These are phyloP conservation scores for Monilinia laxa DNA, from an alignment of 2,329 filamentous ascomycete species.

Conservation along the genomic window DNA sequence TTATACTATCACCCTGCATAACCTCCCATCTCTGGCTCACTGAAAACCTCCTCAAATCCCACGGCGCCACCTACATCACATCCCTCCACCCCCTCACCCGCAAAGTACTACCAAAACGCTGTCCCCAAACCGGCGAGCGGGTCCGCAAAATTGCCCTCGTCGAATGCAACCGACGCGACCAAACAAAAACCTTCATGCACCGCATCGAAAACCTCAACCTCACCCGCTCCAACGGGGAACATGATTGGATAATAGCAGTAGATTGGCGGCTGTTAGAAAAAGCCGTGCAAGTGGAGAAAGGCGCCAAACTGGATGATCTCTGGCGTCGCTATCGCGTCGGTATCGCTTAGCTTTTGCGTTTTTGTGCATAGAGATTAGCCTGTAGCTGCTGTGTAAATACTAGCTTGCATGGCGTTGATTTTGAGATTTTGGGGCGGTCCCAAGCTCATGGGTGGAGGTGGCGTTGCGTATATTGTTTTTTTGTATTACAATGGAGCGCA, in stretches of 20 bases:
- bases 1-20: constrained; percentile 37
- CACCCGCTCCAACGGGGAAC: constrained; percentile 33
- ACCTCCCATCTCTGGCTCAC: constrained; percentile 27
- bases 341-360: constrained; percentile 6
- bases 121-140: constrained; percentile 27
- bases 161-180: constrained; percentile 38
- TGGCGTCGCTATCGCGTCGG: constrained; percentile 29
- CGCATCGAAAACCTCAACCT: constrained; percentile 33
- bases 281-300: constrained; percentile 45
- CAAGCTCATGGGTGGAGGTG: no score
- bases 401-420: neutral
- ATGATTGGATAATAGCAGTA: constrained; percentile 40
- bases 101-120: constrained; percentile 26
- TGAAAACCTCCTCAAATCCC: constrained; percentile 31
- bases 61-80: constrained; percentile 30
- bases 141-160: constrained; percentile 41
- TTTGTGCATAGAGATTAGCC: neutral
- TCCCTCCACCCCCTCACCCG: constrained; percentile 25
- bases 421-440: neutral
- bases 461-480: neutral
- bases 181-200: constrained; percentile 39
- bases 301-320: constrained; percentile 34
- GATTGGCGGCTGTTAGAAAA: constrained; percentile 46
- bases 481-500: neutral
- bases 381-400: neutral